These are phyloP conservation scores for Penicillium pulvis DNA, from an alignment of 495 filamentous ascomycete genomes.

Conservation along the genomic window DNA sequence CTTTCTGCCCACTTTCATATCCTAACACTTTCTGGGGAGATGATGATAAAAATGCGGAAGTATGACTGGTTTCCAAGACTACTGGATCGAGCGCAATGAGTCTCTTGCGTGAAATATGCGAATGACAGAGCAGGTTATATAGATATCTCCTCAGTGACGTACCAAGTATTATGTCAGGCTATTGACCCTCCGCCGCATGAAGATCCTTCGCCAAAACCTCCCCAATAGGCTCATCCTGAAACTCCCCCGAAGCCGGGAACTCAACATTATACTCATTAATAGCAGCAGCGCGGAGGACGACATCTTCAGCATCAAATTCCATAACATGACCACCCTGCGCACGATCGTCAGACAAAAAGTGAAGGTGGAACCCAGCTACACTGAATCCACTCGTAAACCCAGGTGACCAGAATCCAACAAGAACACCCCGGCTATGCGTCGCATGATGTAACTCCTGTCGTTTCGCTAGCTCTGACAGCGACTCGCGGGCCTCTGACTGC, in stretches of 20 bases:
- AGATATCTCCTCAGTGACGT: too few species aligned
- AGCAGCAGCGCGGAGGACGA: background rate
- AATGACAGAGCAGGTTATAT: too few species aligned
- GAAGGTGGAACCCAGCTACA: slow-evolving; percentile 1
- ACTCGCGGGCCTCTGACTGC: background rate
- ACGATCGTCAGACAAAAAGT: slow-evolving; percentile 1
- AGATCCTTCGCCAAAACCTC: background rate
- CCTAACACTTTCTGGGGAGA: too few species aligned
- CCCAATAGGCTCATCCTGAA: background rate
- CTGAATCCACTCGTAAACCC: background rate
- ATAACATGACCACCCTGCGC: slow-evolving; percentile 1
- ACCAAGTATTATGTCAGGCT: too few species aligned
- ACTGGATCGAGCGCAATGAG: too few species aligned
- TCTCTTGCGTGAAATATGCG: too few species aligned
- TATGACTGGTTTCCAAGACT: too few species aligned
- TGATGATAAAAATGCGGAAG: too few species aligned
- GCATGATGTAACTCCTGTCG: background rate
- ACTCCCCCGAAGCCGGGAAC: background rate
- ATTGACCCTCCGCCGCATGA: background rate
- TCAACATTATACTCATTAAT: background rate
- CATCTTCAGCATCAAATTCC: background rate
- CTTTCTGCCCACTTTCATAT: too few species aligned
- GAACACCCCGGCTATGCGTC: background rate
- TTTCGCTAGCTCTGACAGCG: background rate
- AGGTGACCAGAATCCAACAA: slow-evolving; percentile 1